A percentile compares a stretch with the other conserved stretches of the same genome.
Evolutionary conservation across 495 filamentous ascomycete genomes (phyloP).

Genomic region (Penicillium angulare): DNA sequence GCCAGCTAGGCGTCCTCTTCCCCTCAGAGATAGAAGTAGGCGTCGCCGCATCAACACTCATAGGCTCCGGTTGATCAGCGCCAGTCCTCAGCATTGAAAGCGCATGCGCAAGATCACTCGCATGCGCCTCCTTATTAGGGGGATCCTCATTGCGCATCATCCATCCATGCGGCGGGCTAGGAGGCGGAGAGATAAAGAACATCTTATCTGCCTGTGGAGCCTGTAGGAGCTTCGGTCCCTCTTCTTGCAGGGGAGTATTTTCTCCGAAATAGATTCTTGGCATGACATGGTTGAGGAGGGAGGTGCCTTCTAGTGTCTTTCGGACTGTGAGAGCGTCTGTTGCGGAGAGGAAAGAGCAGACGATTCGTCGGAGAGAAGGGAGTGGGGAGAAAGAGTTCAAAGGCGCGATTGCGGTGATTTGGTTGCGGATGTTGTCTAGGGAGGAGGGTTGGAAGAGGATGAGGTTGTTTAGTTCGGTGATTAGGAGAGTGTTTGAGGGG

Average conservation of each 20-base stretch:
- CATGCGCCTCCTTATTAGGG: slow-evolving; percentile 90
- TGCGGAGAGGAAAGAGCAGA: slow-evolving; percentile 78
- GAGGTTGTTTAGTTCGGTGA: slow-evolving; percentile 77
- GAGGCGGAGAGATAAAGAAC: slow-evolving; percentile 96
- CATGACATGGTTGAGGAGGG: too few species aligned
- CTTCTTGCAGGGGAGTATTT: slow-evolving; percentile 62
- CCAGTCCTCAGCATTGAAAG: slow-evolving; percentile 67
- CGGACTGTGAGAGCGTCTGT: slow-evolving; percentile 73
- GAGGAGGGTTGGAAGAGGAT: slow-evolving; percentile 76
- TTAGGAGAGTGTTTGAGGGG: slow-evolving; percentile 90
- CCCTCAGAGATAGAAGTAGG: slow-evolving; percentile 39
- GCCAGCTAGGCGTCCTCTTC: slow-evolving; percentile 40
- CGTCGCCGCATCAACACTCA: slow-evolving; percentile 29
- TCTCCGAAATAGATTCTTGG: slow-evolving; percentile 93
- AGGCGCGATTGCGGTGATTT: slow-evolving; percentile 63
- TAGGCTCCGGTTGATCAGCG: slow-evolving; percentile 29
- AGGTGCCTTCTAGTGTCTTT: slow-evolving; percentile 65
- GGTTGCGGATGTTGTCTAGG: slow-evolving; percentile 70
- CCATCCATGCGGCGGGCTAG: slow-evolving; percentile 90
- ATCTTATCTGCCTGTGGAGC: slow-evolving; percentile 85
- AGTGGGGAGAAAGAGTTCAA: slow-evolving; percentile 89
- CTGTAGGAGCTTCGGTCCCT: slow-evolving; percentile 63
- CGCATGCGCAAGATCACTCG: slow-evolving; percentile 81
- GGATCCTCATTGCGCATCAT: slow-evolving; percentile 84
- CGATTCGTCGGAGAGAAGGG: slow-evolving; percentile 87